A percentile compares a stretch with the other conserved stretches of the same genome.
phyloP scores from a whole-genome alignment of 371 early-diverging fungal species.

The Coemansia sp. region DNA sequence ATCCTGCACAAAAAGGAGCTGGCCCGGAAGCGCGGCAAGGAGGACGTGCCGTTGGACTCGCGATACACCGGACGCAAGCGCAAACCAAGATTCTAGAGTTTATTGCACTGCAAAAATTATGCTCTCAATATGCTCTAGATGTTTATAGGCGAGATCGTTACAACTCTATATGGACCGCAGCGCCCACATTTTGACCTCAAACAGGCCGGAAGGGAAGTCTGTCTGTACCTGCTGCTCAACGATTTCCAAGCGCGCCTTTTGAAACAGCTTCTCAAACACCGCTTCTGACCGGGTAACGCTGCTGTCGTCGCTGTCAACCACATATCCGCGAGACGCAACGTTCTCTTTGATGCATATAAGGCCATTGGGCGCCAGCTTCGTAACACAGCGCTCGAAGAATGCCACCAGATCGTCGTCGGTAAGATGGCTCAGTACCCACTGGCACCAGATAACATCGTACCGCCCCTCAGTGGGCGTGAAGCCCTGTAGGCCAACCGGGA shows the following conservation, averaged over 20 bases:
- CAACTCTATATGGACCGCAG: conserved; percentile 11
- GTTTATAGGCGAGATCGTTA: no score
- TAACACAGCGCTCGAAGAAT: conserved; percentile 77
- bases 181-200: conserved; percentile 84
- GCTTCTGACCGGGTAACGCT: conserved; percentile 80
- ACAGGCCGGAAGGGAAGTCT: conserved; percentile 80
- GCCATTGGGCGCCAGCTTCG: conserved; percentile 73
- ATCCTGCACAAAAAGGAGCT: conserved; percentile 90
- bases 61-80: conserved; percentile 96
- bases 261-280: conserved; percentile 69
- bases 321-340: conserved; percentile 61
- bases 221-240: conserved; percentile 73
- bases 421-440: conserved; percentile 91
- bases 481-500: conserved; percentile 77
- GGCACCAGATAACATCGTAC: conserved; percentile 94
- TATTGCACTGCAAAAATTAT: conserved; percentile 17
- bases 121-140: no score
- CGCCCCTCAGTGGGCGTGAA: conserved; percentile 70
- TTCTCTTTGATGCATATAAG: conserved; percentile 92
- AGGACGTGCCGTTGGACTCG: conserved; percentile 84
- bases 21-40: conserved; percentile 78
- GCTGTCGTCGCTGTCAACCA: conserved; percentile 82
- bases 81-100: conserved; percentile 67
- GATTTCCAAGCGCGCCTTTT: conserved; percentile 65
- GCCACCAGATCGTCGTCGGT: conserved; percentile 80